Evolutionary conservation across 495 filamentous ascomycete species (phyloP), one percentile per base, ranked within the genome.

Genomic region (Chaetomium fimeti): DNA sequence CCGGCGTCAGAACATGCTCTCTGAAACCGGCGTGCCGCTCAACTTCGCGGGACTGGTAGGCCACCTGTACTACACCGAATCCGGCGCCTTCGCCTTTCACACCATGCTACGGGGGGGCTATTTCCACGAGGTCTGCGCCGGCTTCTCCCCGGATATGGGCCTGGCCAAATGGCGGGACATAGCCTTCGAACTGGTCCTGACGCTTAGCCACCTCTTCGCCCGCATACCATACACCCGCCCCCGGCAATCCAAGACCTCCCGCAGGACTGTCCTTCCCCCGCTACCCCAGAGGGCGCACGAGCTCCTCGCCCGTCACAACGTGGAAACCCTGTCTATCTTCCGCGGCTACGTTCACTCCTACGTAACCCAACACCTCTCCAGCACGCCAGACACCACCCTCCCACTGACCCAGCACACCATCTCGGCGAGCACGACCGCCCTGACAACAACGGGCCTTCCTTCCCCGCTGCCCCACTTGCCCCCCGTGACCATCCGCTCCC

Each of bases 21-120:
- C 81, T 24, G 62, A 77, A 12, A 68, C 70, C 12, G 90, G 89
- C 25, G 78, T 71, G 16, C 88, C 90, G 0, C 73, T 89, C 20
- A 90, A 91, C 67, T 91, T 92, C 67, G 83, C 89, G 0, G 83
- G 84, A 2, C 75, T 82, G 28, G 80, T 90, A 5, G 82, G 82
- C 6, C 89, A 91, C 74, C 78, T 93, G 0, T 91, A 89, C 73
- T 91, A 85, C 66, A 87, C 87, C 0, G 90, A 91, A 66, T 88
- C 86, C 65, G 84, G 66, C 0, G 83, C 82, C 38, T 93, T 91
- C 66, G 87, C 88, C 0, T 88, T 92, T 71, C 89, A 93, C 67
- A 83, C 88, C 2, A 79, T 93, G 2, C 73, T 93, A 7, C 85
- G 81, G 58, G 80, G 76, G 24, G 88, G 88, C 0, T 90, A 88